Percentiles rank a stretch among this genome's conserved stretches.
Conservation (phyloP, 441 rosid genomes). For the Syzygium syzygioides region DNA sequence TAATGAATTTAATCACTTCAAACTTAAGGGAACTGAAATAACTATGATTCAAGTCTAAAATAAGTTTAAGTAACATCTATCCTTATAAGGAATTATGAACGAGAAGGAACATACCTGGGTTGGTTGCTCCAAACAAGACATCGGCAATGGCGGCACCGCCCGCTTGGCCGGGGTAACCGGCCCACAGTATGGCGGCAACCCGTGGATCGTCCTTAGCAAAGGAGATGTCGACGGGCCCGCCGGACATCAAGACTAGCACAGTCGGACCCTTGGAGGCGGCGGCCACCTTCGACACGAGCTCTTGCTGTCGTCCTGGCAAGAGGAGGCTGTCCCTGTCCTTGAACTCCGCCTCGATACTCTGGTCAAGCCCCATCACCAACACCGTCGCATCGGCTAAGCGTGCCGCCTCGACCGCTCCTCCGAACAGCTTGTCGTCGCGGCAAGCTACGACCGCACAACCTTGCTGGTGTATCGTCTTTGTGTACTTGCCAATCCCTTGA, state of each 20-base stretch:
- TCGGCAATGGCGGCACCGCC: conserved; percentile 91
- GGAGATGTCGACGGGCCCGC: conserved; percentile 77
- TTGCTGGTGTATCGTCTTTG: conserved; percentile 39
- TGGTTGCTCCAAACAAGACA: conserved; percentile 53
- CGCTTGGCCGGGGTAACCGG: conserved; percentile 94
- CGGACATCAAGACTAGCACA: conserved; percentile 68
- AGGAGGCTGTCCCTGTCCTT: conserved; percentile 61
- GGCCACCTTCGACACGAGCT: conserved; percentile 52
- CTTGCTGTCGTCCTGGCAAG: conserved; percentile 80
- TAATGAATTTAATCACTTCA: neutral
- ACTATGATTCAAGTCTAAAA: neutral
- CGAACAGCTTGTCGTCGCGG: conserved; percentile 35
- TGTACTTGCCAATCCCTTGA: conserved; percentile 59
- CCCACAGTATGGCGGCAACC: conserved; percentile 66
- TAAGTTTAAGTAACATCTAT: neutral
- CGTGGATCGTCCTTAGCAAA: conserved; percentile 51
- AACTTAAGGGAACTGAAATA: neutral
- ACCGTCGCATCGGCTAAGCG: conserved; percentile 70
- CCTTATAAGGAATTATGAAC: neutral
- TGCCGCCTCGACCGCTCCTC: conserved; percentile 52
- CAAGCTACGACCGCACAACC: conserved; percentile 74
- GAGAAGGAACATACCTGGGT: conserved; percentile 42
- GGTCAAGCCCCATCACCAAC: conserved; percentile 86
- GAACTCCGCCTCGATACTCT: conserved; percentile 76
- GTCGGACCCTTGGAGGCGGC: conserved; percentile 58